Base-by-base conservation (phyloP, 306 rosid genomes). In the Acacia crassicarpa region DNA sequence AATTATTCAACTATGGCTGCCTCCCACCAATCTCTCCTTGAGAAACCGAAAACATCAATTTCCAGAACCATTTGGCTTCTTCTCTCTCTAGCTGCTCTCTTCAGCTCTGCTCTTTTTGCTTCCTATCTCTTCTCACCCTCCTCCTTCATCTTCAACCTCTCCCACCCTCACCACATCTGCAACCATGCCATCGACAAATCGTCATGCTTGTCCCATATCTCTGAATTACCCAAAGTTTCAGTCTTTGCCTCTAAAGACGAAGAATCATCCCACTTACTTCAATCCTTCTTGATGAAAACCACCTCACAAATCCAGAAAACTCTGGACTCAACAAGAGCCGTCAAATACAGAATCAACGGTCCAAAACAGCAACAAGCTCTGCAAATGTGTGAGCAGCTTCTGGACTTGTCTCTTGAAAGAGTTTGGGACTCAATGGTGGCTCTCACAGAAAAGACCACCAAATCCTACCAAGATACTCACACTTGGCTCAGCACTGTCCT, bases 401-500 rank as follows among this genome's bases (percentile, higher is more conserved):
- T 88, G 68, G 89, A 87, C 62, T 40, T 61, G 19, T 85, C 87
- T 27, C 48, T 16, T 69, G 88, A 89, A 7, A 87, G 89, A 49
- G 65, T 89, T 22, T 32, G n/a, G 46, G 86, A 85, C 46, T 85
- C 92, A 0, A 35, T 74, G 40, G 33, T 5, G 27, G 86, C 86
- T 76, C 79, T 90, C 9, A 48, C 61, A 6, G 74, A 81, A 6
- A 59, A n/a, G 9, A 66, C 43, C 2, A 38, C 14, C 22, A 20
- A 33, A 20, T 79, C 87, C 22, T 38, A 65, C 32, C 87, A 84
- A 23, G 87, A 87, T 68, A 88, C 87, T 0, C 94, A 85, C 70
- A 32, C 86, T 32, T 90, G 94, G 94, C 87, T 90, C n/a, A 88
- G 94, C 5, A 49, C 84, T 51, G 86, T 90, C 9, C 89, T 90